Conservation (phyloP, 176 grass and related monocot species). For the Poa pratensis region DNA sequence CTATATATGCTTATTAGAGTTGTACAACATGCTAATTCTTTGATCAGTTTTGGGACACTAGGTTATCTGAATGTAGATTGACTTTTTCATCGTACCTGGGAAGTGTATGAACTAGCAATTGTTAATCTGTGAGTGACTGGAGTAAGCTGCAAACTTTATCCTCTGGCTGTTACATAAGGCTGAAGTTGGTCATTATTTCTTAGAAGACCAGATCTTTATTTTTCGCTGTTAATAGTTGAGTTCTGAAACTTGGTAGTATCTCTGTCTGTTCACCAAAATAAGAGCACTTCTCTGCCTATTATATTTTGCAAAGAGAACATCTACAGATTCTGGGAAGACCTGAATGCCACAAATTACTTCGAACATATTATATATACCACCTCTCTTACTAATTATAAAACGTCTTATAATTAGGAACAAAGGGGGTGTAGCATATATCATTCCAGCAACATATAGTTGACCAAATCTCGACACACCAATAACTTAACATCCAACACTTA, state of each 20-base stretch:
- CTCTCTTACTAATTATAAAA: no score
- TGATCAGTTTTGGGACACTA: slow-evolving; percentile 6
- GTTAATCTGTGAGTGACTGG: background rate
- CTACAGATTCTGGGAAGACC: no score
- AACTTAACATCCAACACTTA: no score
- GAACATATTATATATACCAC: no score
- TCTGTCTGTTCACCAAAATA: background rate
- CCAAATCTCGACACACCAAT: no score
- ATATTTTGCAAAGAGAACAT: no score
- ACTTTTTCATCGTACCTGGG: background rate
- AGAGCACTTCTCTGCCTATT: background rate
- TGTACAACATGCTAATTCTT: slow-evolving; percentile 34
- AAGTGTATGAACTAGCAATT: background rate
- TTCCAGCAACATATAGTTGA: no score
- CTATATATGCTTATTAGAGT: background rate
- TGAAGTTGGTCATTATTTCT: slow-evolving; percentile 15
- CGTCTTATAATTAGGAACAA: no score
- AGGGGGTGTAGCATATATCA: no score
- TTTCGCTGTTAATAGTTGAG: background rate
- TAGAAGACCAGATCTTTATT: background rate
- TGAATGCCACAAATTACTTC: no score
- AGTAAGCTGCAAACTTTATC: slow-evolving; percentile 14
- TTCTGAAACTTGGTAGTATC: slow-evolving; percentile 8
- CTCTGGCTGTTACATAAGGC: background rate
- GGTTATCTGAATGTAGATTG: background rate